These are phyloP conservation scores for Gyromitra esculenta DNA, from an alignment of 2,329 filamentous ascomycete species.

Conservation along the genomic window DNA sequence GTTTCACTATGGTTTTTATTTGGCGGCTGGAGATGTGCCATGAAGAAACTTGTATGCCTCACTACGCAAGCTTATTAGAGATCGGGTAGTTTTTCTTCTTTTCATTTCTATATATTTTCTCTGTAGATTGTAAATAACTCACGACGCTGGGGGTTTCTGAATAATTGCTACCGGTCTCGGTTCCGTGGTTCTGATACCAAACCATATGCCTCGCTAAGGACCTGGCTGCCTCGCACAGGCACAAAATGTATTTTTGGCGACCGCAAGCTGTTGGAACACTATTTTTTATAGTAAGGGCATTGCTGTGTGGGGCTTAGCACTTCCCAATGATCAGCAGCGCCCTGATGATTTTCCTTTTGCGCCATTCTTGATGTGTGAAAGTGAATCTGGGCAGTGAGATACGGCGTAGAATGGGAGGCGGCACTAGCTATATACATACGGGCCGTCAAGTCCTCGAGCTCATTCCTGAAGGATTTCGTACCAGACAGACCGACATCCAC, in stretches of 20 bases:
- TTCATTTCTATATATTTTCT: conserved; percentile 25
- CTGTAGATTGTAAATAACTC: conserved; percentile 36
- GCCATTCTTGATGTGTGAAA: conserved; percentile 24
- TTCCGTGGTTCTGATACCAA: conserved; percentile 5
- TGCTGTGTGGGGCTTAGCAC: conserved; percentile 43
- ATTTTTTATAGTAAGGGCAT: conserved; percentile 9
- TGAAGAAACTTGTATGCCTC: conserved; percentile 17
- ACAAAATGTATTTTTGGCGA: conserved; percentile 40
- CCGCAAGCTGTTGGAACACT: conserved; percentile 9
- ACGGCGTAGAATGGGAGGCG: conserved; percentile 34
- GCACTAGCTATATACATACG: conserved; percentile 35
- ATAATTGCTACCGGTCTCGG: conserved; percentile 5
- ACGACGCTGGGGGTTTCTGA: conserved; percentile 1
- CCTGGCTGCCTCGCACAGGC: conserved; percentile 1
- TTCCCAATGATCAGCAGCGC: conserved; percentile 30
- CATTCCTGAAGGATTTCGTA: conserved; percentile 11
- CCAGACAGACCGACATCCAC: conserved; percentile 28
- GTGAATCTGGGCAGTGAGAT: conserved; percentile 20
- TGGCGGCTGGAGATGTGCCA: not conserved
- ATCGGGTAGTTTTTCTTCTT: conserved; percentile 4
- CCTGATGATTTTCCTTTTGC: conserved; percentile 20
- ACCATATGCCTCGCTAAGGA: conserved; percentile 8
- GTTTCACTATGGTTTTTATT: conserved; percentile 31
- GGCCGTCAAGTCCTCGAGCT: conserved; percentile 3
- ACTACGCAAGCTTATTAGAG: conserved; percentile 23